These are phyloP conservation scores for Trichocladium uniseriatum DNA, from an alignment of 495 filamentous ascomycete species.

Conservation along the genomic window DNA sequence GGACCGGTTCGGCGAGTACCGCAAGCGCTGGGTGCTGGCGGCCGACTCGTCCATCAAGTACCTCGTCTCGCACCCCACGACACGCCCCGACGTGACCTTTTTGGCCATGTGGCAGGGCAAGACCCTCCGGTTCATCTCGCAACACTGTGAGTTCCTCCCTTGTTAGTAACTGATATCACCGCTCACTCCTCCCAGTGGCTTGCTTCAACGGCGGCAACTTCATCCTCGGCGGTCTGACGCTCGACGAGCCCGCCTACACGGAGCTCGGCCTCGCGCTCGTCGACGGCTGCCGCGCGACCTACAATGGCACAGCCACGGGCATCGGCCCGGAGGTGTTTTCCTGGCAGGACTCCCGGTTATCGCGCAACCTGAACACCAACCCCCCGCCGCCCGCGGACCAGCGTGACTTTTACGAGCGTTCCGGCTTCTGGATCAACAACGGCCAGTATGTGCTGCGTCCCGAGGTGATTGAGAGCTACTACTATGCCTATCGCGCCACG, in stretches of 20 bases:
- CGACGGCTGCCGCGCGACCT: slow-evolving; percentile 65
- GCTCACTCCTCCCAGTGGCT: slow-evolving; percentile 37
- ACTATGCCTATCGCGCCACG: slow-evolving; percentile 78
- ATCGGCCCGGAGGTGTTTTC: slow-evolving; percentile 74
- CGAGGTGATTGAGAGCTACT: slow-evolving; percentile 80
- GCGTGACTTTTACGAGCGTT: slow-evolving; percentile 47
- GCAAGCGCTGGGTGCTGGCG: slow-evolving; percentile 67
- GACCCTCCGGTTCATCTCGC: slow-evolving; percentile 41
- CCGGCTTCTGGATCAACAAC: slow-evolving; percentile 68
- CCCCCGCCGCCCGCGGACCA: slow-evolving; percentile 37
- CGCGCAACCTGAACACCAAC: slow-evolving; percentile 29
- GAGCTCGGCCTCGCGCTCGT: slow-evolving; percentile 70
- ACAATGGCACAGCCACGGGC: slow-evolving; percentile 53
- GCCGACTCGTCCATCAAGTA: slow-evolving; percentile 68
- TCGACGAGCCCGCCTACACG: slow-evolving; percentile 53
- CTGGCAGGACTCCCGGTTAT: slow-evolving; percentile 46
- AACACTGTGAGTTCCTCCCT: slow-evolving; percentile 46
- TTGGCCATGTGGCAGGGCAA: slow-evolving; percentile 53
- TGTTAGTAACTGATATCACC: no score
- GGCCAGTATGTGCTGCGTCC: slow-evolving; percentile 62
- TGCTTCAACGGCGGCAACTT: slow-evolving; percentile 87
- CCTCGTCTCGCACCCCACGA: slow-evolving; percentile 59
- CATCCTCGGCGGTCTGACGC: slow-evolving; percentile 69
- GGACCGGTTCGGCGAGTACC: slow-evolving; percentile 50
- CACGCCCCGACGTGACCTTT: slow-evolving; percentile 66